Evolutionary conservation across 495 filamentous ascomycete species (phyloP), one percentile per base, ranked within the genome.

Genomic region (Xylaria scruposa): DNA sequence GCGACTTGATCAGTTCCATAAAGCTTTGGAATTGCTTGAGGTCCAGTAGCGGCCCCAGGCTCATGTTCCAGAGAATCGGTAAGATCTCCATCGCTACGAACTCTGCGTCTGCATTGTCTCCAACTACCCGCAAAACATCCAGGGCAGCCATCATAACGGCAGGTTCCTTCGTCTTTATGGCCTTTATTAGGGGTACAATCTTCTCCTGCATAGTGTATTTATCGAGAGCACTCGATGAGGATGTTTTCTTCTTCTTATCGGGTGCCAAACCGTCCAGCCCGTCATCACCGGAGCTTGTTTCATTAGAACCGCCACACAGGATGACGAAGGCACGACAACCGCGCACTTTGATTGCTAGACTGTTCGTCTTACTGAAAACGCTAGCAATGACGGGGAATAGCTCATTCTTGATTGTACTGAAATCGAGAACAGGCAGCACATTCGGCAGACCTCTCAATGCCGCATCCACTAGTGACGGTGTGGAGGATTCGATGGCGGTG

Each of bases 201-300:
- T 97, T 98, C 78, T 98, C 96, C 77, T 99, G 97, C 75, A 98
- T 92, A 1, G 96, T 98, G 75, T 94, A 97, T 78, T 98, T 98
- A 81, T 99, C 96, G 42, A 99, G 84, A 21, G 94, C 94, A 21
- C 78, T 87, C 2, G 93, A 92, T 3, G 88, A 89, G 36, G 89
- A 90, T 42, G 83, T 82, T 60, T 88, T 83, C 74, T 85, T 89
- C 42, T 87, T 83, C 68, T 80, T 86, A 64, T 86, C 86, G 10
- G 77, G 82, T 12, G 81, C 80, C 47, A 90, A 77, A 1, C 94
- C 94, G 72, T 92, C 88, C 15, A 97, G 83, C 13, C 92, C 94
- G 81, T 97, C 93, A 12, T 87, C 84, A 38, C 78, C 80, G 12
- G 83, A 81, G 13, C 71, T 74, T 1, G 81, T 77, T 69, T 87